Evolutionary conservation across 2,329 filamentous ascomycete genomes (phyloP).

Genomic region (Dothideomycetes sp.): DNA sequence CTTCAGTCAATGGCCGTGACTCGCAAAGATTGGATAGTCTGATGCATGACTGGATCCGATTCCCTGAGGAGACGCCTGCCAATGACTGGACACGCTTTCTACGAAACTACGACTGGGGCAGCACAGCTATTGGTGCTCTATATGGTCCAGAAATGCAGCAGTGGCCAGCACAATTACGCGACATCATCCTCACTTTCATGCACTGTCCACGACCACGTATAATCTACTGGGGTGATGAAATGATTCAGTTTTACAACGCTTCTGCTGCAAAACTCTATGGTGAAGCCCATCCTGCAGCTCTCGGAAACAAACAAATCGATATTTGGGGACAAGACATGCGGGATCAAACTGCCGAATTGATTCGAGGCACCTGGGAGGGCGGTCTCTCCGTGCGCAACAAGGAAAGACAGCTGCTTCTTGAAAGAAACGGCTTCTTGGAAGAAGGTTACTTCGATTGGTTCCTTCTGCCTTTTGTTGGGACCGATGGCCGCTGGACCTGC

Average conservation of each 20-base stretch:
- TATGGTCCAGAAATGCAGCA: constrained; percentile 5
- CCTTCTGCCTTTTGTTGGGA: not conserved
- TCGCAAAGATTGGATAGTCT: not conserved
- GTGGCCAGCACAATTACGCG: not conserved
- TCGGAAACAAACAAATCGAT: constrained; percentile 2
- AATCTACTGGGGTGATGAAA: constrained; percentile 7
- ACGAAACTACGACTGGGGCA: not conserved
- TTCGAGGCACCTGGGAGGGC: not conserved
- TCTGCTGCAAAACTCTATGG: not conserved
- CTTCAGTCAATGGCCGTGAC: not conserved
- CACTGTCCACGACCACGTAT: not conserved
- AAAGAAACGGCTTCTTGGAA: constrained; percentile 1
- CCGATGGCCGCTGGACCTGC: constrained; percentile 3
- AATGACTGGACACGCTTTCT: constrained; percentile 2
- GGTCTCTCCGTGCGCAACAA: not conserved
- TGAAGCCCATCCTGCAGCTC: not conserved
- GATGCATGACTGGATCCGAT: constrained; percentile 3
- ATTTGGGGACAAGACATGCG: not conserved
- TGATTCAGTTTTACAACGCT: constrained; percentile 8
- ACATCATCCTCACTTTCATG: not conserved
- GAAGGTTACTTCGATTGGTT: constrained; percentile 5
- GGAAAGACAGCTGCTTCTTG: not conserved
- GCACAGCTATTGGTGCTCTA: not conserved
- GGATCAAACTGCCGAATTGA: not conserved
- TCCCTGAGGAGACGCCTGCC: not conserved